A percentile compares a stretch with the other conserved stretches of the same genome.
Conservation (phyloP, 148 eudicot species). For the Heliosperma pusillum region DNA sequence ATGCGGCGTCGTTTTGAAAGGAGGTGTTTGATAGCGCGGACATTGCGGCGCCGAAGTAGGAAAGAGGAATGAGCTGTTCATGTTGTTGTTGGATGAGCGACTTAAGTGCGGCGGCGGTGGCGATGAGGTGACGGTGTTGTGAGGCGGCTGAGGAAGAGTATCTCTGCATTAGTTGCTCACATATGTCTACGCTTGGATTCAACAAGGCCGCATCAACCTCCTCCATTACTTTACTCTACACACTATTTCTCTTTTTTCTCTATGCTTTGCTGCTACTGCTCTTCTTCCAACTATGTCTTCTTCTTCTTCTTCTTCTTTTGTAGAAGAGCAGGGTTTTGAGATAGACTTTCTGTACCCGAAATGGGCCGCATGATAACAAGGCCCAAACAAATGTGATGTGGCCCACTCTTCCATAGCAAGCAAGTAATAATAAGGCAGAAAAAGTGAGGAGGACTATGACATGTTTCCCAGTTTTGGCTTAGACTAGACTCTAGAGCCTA, state of each 20-base stretch:
- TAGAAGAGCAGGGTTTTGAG: no score
- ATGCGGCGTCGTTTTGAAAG: constrained; percentile 37
- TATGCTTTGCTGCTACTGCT: neutral
- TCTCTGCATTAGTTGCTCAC: constrained; percentile 61
- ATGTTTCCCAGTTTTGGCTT: neutral
- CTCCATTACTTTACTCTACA: constrained; percentile 17
- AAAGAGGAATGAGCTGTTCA: constrained; percentile 54
- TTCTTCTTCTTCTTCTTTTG: no score
- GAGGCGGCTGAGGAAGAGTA: constrained; percentile 70
- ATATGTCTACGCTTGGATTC: constrained; percentile 45
- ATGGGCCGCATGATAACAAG: no score
- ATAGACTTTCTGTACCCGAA: no score
- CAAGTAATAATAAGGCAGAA: no score
- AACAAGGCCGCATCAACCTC: constrained; percentile 30
- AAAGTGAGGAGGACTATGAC: neutral
- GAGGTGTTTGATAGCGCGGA: constrained; percentile 33
- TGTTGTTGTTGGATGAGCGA: constrained; percentile 55
- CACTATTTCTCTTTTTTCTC: no score
- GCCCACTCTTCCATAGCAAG: no score
- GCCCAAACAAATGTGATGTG: no score
- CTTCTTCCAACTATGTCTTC: neutral
- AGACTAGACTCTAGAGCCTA: no score
- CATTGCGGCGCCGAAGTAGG: constrained; percentile 80
- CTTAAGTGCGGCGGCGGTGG: constrained; percentile 81
- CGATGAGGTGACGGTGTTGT: constrained; percentile 86